These are phyloP conservation scores for Earliella scabrosa DNA, from an alignment of 1,284 basidiomycete genomes.

Conservation along the genomic window DNA sequence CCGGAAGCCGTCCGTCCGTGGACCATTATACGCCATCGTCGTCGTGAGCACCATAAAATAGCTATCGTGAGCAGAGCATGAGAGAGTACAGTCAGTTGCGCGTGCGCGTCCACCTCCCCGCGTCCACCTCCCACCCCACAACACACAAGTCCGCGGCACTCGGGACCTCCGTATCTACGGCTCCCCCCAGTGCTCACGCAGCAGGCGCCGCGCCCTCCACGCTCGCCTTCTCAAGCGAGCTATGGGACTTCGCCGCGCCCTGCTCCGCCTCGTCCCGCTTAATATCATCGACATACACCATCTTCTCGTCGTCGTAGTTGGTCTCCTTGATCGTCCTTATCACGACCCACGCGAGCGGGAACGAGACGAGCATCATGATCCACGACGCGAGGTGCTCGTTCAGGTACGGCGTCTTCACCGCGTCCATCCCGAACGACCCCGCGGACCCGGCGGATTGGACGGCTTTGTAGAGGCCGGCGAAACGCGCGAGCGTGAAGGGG, in stretches of 20 bases:
- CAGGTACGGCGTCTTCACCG: slow-evolving; percentile 42
- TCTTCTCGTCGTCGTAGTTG: slow-evolving; percentile 42
- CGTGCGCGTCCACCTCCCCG: background rate
- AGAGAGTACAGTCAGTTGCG: background rate
- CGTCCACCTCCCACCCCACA: background rate
- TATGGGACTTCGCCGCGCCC: background rate
- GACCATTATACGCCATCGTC: slow-evolving; percentile 1
- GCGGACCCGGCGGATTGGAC: slow-evolving; percentile 44
- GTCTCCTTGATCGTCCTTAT: slow-evolving; percentile 44
- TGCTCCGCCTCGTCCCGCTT: slow-evolving; percentile 27
- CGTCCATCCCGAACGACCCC: slow-evolving; percentile 53
- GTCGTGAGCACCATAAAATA: slow-evolving; percentile 2
- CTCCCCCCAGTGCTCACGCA: background rate
- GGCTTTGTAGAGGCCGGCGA: slow-evolving; percentile 46
- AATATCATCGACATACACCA: slow-evolving; percentile 38
- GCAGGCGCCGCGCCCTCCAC: slow-evolving; percentile 15
- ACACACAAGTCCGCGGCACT: no score
- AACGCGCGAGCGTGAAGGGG: slow-evolving; percentile 47
- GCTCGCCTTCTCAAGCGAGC: slow-evolving; percentile 10
- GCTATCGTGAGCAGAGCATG: background rate
- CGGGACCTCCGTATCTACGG: background rate
- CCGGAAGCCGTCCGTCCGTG: background rate
- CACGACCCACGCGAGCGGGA: slow-evolving; percentile 42
- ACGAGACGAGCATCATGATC: slow-evolving; percentile 41
- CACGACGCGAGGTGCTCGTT: slow-evolving; percentile 45